phyloP scores from a whole-genome alignment of 148 eudicot species.

The Vaccinium myrtillus region DNA sequence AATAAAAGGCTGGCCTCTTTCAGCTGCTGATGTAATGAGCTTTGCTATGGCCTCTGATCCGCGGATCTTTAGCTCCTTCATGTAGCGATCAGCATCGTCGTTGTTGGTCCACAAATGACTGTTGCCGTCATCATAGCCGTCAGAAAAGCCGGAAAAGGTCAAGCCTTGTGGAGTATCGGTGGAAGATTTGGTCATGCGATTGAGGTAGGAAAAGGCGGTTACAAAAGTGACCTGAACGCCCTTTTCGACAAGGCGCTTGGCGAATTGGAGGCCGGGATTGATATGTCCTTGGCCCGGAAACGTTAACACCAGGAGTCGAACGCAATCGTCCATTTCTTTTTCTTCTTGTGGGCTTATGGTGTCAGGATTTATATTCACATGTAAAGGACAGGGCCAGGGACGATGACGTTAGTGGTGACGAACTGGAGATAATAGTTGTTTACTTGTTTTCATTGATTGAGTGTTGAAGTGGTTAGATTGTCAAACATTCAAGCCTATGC shows the following conservation, averaged over 20 bases:
- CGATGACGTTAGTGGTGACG: too few relatives aligned
- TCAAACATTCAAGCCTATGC: too few relatives aligned
- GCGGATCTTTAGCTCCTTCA: slow-evolving; percentile 19
- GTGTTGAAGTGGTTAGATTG: too few relatives aligned
- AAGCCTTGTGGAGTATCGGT: background rate
- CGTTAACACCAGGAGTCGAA: slow-evolving; percentile 34
- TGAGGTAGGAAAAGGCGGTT: slow-evolving; percentile 29
- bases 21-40: slow-evolving; percentile 10
- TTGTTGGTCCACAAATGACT: background rate
- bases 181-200: background rate
- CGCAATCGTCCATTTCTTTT: background rate
- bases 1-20: slow-evolving; percentile 32
- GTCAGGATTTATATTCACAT: too few relatives aligned
- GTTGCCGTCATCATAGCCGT: slow-evolving; percentile 35
- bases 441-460: too few relatives aligned
- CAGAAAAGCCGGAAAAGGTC: slow-evolving; percentile 24
- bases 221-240: slow-evolving; percentile 41
- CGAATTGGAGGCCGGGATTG: slow-evolving; percentile 56
- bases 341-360: too few relatives aligned
- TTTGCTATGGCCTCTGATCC: slow-evolving; percentile 23
- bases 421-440: too few relatives aligned
- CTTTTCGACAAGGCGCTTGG: slow-evolving; percentile 37
- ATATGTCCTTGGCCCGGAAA: slow-evolving; percentile 51
- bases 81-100: background rate
- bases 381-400: too few relatives aligned